Evolutionary conservation across 2,329 filamentous ascomycete species (phyloP), one percentile per base, ranked within the genome.

Genomic region (Fusarium stilboides): DNA sequence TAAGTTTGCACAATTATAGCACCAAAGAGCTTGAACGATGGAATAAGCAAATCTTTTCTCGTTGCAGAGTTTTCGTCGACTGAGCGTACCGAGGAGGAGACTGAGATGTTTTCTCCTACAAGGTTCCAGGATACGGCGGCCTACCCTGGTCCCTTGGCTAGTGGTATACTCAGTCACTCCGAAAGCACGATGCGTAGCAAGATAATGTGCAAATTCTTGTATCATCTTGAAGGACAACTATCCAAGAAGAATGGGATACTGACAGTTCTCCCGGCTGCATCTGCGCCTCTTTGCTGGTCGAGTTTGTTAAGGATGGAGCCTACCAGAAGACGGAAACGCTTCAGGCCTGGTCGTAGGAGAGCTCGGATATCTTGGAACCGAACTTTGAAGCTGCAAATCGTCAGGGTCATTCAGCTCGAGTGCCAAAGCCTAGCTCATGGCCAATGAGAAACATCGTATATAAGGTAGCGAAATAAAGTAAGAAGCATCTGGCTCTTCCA

Each of bases 201-300:
- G 28, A 12, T 13, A 10, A 31, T 31, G 28, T 31, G 28, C 10
- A 31, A 31, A 31, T 31, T 13, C 28, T 31, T 31, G 3, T 10
- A 31, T 31, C 28, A 13, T 10, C 28, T 31, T 5, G 28, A 31
- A 10, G 28, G 28, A 31, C 10, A 13, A 13, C 13, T 10, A 31
- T 31, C 10, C 4, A 31, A 31, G 10, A 31, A 40, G 37, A 19
- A 40, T 12, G 37, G 22, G 20, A 40, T 22, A 22, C 20, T 20
- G 37, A 40, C 89, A 15, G 28, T 9, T 68, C 85, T 92, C 24
- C 86, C 89, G 2, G 82, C 90, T 56, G 89, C 88, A 4, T 92
- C 90, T 89, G 83, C 85, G 65, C 79, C 86, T 72, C 82, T 84
- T n/a, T n/a, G n/a, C n/a, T n/a, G n/a, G n/a, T n/a, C n/a, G n/a